Base-by-base conservation (phyloP, 495 filamentous ascomycete genomes). In the Amniculicola lignicola region DNA sequence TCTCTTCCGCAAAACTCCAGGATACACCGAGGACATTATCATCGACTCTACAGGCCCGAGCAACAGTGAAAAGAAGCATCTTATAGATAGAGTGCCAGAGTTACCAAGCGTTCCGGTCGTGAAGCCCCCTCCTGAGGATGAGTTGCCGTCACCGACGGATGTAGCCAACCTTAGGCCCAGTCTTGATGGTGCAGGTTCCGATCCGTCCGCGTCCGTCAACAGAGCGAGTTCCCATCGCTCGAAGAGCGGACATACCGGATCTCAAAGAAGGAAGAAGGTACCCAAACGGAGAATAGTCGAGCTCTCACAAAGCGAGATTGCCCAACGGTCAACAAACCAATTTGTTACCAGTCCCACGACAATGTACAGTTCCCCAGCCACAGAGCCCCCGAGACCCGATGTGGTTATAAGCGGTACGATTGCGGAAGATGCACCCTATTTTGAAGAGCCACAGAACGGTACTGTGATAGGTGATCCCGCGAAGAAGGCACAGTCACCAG, bases 1-100 rank as follows among this genome's bases (percentile, higher is more conserved):
- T 64, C 79, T 96, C 0, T 98, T 98, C 76, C 86, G 93, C 53
- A 82, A 79, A n/a, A 90, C 89, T 0, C 90, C 93, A 2, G 93
- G 93, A 9, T 93, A 91, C 64, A 80, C 83, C 0, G 88, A 95
- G 61, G 94, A 98, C 69, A 85, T 97, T 54, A 79, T 87, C 35
- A 89, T 98, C 61, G 94, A 98, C 67, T 79, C 82, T 1, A 83
- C 82, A 21, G 84, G 85, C 3, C 93, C 93, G 3, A 83, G 79
- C 16, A 90, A 88, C 63, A 82, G 81, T 14, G 93, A 98, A 70
- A 82, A 84, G 60, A 87, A 87, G 45, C 88, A 87, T 45, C 75
- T 98, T 24, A 79, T 87, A n/a, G 93, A 96, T 12, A 81, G 90
- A 23, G 88, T 77, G 4, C 84, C 84, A 1, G 82, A 93, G 59